Conservation (phyloP, 371 early-diverging fungal species). For the Mortierella sp. region DNA sequence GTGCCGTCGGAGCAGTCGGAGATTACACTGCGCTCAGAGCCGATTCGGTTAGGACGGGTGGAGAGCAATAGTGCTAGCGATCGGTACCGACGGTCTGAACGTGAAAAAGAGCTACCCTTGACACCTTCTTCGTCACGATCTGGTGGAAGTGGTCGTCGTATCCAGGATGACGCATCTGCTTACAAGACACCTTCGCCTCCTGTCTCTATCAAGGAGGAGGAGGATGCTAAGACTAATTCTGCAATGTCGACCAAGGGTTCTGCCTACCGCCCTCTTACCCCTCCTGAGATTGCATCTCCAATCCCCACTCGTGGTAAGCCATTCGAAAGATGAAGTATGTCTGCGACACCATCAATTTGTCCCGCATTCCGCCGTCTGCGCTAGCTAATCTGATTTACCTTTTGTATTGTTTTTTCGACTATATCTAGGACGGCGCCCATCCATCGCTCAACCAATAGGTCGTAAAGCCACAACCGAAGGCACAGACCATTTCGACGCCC, state of each 20-base stretch:
- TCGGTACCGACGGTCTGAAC: constrained; percentile 17
- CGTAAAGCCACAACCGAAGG: constrained; percentile 15
- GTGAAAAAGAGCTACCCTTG: constrained; percentile 9
- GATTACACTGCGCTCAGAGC: constrained; percentile 6
- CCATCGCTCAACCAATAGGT: constrained; percentile 7
- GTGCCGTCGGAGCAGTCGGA: constrained; percentile 23
- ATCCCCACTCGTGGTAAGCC: constrained; percentile 34
- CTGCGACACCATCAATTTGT: background rate
- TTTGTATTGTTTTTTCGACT: background rate
- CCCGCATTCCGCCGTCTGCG: background rate
- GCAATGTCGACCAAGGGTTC: background rate
- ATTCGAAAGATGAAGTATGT: background rate
- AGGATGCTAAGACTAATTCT: background rate
- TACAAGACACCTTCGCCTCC: constrained; percentile 46
- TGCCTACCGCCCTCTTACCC: constrained; percentile 39
- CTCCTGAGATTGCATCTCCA: constrained; percentile 37
- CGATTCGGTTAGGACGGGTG: background rate
- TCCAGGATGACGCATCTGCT: constrained; percentile 16
- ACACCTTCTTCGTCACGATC: constrained; percentile 6
- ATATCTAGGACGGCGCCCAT: constrained; percentile 12
- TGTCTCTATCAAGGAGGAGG: constrained; percentile 26
- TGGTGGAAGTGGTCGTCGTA: constrained; percentile 9
- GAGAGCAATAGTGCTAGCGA: background rate
- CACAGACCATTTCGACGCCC: constrained; percentile 61
- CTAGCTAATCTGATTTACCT: background rate